Evolutionary conservation across 495 filamentous ascomycete genomes (phyloP), one percentile per base, ranked within the genome.

Genomic region (Hypomontagnella monticulosa): DNA sequence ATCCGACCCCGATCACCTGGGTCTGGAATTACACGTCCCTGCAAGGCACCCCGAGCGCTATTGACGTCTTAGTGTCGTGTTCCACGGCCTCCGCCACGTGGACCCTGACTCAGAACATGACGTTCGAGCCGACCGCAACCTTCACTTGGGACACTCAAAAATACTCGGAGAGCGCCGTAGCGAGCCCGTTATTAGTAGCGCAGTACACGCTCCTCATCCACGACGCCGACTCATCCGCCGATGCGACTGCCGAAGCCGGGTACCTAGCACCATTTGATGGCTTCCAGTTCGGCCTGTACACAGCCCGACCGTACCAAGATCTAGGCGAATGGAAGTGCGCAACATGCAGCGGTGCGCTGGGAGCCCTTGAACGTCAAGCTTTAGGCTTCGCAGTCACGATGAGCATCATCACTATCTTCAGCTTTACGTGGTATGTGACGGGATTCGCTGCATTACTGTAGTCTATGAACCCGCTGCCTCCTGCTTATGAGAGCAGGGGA

Each of bases 21-120:
- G 88, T 79, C 0, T 99, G 94, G 93, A 97, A 97, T 77, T 98
- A 97, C 79, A 99, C 95, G 1, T 92, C 89, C 42, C 80, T 99
- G 37, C 84, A 84, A 27, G 87, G 87, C 14, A 89, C 87, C 0
- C 95, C 95, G 0, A 87, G 85, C 2, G 88, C 86, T 30, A 78
- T 99, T 67, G 91, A 99, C 67, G 85, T 97, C 3, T 77, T 95
- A 30, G 90, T 95, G 9, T 88, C 86, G 19, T 96, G 91, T 86
- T 87, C 86, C 36, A 57, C 60, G 18, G 78, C 72, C 10, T 62
- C 73, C 37, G 71, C 68, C 40, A 81, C 81, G 1, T 82, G 77
- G 76, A 83, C 81, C 6, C 70, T 83, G n/a, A 82, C 81, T 1
- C 77, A 81, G 44, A 83, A 83, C 74, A 83, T 83, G 81, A 81